phyloP scores from a whole-genome alignment of 2,329 filamentous ascomycete genomes.

The Fusarium buharicum region DNA sequence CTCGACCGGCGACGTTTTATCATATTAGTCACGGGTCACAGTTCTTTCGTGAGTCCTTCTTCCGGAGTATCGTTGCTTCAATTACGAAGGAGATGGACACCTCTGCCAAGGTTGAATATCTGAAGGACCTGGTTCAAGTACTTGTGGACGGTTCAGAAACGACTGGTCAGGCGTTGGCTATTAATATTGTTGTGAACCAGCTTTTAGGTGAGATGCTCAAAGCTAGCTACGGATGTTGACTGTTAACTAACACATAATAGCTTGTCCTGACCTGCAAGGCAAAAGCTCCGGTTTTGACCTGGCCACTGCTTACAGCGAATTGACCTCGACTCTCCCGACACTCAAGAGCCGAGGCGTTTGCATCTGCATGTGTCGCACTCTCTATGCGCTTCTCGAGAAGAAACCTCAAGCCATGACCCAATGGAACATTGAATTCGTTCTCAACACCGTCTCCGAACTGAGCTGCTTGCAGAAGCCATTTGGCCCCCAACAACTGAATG shows the following conservation, averaged over 20 bases:
- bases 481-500: constrained; percentile 41
- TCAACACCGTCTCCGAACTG: constrained; percentile 58
- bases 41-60: constrained; percentile 47
- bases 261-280: constrained; percentile 44
- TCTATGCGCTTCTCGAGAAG: constrained; percentile 61
- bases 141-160: constrained; percentile 47
- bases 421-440: constrained; percentile 66
- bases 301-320: constrained; percentile 54
- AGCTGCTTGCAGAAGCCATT: constrained; percentile 40
- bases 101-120: constrained; percentile 51
- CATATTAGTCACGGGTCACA: constrained; percentile 45
- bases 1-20: constrained; percentile 51
- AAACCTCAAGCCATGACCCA: constrained; percentile 63
- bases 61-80: constrained; percentile 48
- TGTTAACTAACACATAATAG: constrained; percentile 39
- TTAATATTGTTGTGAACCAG: constrained; percentile 55
- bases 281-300: constrained; percentile 52
- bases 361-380: constrained; percentile 54
- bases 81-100: constrained; percentile 50
- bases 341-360: constrained; percentile 49
- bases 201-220: constrained; percentile 50
- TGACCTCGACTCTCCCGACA: constrained; percentile 50
- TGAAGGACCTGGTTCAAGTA: constrained; percentile 51
- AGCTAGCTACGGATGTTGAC: not conserved
- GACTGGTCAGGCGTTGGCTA: constrained; percentile 57